Percentiles rank a stretch among this genome's conserved stretches.
Evolutionary conservation across 2,329 filamentous ascomycete genomes (phyloP).

Genomic region (Huntiella decipiens): DNA sequence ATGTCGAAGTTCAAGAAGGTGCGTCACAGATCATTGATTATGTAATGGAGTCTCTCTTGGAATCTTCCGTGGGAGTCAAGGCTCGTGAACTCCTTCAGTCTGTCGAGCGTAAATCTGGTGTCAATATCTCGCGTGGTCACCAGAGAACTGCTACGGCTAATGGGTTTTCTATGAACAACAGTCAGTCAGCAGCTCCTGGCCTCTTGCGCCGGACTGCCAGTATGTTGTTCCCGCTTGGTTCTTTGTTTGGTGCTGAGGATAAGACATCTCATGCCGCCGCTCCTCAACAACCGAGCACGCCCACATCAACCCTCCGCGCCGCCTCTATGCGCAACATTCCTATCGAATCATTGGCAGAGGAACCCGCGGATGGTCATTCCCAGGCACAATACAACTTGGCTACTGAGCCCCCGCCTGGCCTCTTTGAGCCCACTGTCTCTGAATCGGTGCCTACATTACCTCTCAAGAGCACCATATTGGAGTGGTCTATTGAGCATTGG

Average conservation of each 20-base stretch:
- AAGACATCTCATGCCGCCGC: constrained; percentile 20
- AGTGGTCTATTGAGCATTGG: constrained; percentile 97
- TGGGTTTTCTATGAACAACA: constrained; percentile 12
- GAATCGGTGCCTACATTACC: constrained; percentile 47
- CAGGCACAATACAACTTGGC: constrained; percentile 58
- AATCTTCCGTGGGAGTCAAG: constrained; percentile 53
- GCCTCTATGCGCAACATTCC: constrained; percentile 12
- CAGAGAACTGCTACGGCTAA: constrained; percentile 21
- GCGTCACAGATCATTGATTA: constrained; percentile 74
- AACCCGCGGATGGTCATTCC: constrained; percentile 47
- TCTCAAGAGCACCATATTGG: constrained; percentile 64
- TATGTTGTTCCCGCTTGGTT: constrained; percentile 34
- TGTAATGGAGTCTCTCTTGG: constrained; percentile 57
- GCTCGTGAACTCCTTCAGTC: constrained; percentile 60
- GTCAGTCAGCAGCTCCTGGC: constrained; percentile 35
- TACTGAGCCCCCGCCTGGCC: constrained; percentile 59
- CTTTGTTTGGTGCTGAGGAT: constrained; percentile 33
- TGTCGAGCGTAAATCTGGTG: constrained; percentile 34
- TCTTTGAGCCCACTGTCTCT: constrained; percentile 45
- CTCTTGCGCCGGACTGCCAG: constrained; percentile 45
- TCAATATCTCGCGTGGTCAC: constrained; percentile 19
- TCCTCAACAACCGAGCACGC: constrained; percentile 13
- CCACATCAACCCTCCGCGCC: constrained; percentile 17
- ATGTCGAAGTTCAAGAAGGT: constrained; percentile 77
- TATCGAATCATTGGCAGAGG: constrained; percentile 34